Conservation (phyloP, 2,329 filamentous ascomycete species). For the Claviceps digitariae region DNA sequence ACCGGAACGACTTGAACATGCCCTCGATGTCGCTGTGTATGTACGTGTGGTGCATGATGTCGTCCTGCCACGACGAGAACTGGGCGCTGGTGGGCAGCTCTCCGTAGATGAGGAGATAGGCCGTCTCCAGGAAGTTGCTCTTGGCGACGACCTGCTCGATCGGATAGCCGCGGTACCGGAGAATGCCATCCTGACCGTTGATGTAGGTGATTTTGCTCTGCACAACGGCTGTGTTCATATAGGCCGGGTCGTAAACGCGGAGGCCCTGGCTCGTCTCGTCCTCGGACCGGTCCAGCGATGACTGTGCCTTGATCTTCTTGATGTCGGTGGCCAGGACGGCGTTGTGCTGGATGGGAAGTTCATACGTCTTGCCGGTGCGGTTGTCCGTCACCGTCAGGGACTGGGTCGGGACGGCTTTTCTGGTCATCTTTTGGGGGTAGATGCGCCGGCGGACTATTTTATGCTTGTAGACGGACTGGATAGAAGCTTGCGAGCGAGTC, state of each 20-base stretch:
- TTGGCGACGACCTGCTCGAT: slow-evolving; percentile 36
- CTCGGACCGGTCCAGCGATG: slow-evolving; percentile 23
- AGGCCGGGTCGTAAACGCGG: slow-evolving; percentile 36
- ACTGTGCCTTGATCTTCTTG: slow-evolving; percentile 32
- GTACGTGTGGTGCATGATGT: slow-evolving; percentile 38
- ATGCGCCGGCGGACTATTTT: too few species aligned
- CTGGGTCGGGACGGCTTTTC: slow-evolving; percentile 11
- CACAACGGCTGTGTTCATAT: slow-evolving; percentile 39
- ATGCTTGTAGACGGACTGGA: too few species aligned
- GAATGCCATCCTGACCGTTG: slow-evolving; percentile 35
- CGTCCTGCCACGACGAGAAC: slow-evolving; percentile 27
- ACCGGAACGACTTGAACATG: slow-evolving; percentile 37
- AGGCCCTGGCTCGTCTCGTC: slow-evolving; percentile 35
- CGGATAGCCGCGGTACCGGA: slow-evolving; percentile 38
- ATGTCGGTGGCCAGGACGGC: slow-evolving; percentile 36
- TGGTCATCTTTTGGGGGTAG: neutral
- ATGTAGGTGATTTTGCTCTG: slow-evolving; percentile 38
- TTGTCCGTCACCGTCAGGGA: slow-evolving; percentile 34
- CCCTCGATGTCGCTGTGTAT: slow-evolving; percentile 34
- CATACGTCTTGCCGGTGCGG: slow-evolving; percentile 33
- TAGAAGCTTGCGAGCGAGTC: too few species aligned
- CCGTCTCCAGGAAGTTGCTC: slow-evolving; percentile 35
- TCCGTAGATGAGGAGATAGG: slow-evolving; percentile 38
- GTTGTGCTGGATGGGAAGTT: slow-evolving; percentile 35
- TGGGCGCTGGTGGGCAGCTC: slow-evolving; percentile 31